phyloP scores from a whole-genome alignment of 345 rosid genomes.

The Populus simonii region DNA sequence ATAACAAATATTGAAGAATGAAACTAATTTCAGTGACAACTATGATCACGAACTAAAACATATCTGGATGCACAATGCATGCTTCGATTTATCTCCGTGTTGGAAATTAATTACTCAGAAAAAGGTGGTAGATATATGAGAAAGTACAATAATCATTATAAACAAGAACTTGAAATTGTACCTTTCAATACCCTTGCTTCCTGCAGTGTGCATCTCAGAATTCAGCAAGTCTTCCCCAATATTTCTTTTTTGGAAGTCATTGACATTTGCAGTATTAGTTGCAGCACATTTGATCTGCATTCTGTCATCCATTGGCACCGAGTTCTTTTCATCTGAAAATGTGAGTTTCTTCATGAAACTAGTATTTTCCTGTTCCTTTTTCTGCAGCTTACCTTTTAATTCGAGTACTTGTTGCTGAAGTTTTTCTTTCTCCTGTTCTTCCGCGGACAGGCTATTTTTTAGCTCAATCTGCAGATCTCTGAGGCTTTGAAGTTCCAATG shows the following conservation, averaged over 20 bases:
- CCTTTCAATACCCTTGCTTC: conserved; percentile 27
- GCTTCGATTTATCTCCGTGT: neutral
- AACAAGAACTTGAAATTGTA: conserved; percentile 20
- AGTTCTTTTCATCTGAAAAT: conserved; percentile 9
- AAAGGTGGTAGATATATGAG: neutral
- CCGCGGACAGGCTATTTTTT: conserved; percentile 45
- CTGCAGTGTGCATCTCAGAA: neutral
- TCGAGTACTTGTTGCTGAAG: conserved; percentile 49
- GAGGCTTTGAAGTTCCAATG: conserved; percentile 50
- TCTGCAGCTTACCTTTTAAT: conserved; percentile 46
- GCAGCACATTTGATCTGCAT: conserved; percentile 12
- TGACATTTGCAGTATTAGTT: neutral
- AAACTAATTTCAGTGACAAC: conserved; percentile 3
- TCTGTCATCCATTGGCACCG: conserved; percentile 3
- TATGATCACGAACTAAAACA: neutral
- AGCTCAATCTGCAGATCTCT: conserved; percentile 43
- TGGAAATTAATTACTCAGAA: neutral
- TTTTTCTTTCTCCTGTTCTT: conserved; percentile 59
- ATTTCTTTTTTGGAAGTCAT: neutral
- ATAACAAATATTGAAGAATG: neutral
- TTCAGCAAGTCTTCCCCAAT: neutral
- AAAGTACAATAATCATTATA: conserved; percentile 10
- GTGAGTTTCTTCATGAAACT: conserved; percentile 8
- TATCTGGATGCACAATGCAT: neutral
- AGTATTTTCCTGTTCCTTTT: conserved; percentile 46